Evolutionary conservation across 306 rosid species (phyloP).

Genomic region (Cicer pinnatifidum): DNA sequence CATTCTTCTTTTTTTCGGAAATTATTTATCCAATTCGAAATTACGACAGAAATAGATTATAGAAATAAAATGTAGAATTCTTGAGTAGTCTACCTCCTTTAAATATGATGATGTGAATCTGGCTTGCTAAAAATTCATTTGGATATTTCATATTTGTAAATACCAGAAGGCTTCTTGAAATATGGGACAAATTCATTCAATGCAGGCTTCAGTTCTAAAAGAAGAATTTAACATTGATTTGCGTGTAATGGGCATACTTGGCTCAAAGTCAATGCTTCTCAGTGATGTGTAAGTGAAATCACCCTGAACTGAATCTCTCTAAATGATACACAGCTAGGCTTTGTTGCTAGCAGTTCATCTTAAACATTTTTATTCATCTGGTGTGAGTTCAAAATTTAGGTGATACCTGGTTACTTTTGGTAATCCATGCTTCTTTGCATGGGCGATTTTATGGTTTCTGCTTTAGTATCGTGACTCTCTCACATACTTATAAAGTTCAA

Average conservation of each 20-base stretch:
- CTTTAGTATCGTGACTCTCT: slow-evolving; percentile 27
- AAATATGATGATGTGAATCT: slow-evolving; percentile 25
- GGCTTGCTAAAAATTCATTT: slow-evolving; percentile 34
- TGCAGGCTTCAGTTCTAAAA: slow-evolving; percentile 82
- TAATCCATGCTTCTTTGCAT: slow-evolving; percentile 21
- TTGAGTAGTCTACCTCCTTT: slow-evolving; percentile 1
- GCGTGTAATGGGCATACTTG: slow-evolving; percentile 91
- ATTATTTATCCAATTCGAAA: neutral
- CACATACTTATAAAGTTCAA: neutral
- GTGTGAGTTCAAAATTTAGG: slow-evolving; percentile 2
- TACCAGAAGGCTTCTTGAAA: slow-evolving; percentile 28
- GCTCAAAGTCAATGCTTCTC: slow-evolving; percentile 82
- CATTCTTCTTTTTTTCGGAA: neutral
- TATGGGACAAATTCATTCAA: slow-evolving; percentile 29
- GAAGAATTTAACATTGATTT: slow-evolving; percentile 94
- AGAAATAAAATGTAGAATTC: neutral
- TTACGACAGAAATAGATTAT: neutral
- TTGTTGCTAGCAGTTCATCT: neutral
- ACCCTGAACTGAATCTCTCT: slow-evolving; percentile 29
- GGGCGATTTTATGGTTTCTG: neutral
- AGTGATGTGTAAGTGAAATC: slow-evolving; percentile 75
- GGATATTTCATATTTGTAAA: slow-evolving; percentile 19
- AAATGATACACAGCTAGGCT: neutral
- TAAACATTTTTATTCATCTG: neutral
- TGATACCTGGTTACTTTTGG: slow-evolving; percentile 20